Evolutionary conservation across 306 rosid species (phyloP), one percentile per base, ranked within the genome.

Genomic region (Begonia loranthoides): DNA sequence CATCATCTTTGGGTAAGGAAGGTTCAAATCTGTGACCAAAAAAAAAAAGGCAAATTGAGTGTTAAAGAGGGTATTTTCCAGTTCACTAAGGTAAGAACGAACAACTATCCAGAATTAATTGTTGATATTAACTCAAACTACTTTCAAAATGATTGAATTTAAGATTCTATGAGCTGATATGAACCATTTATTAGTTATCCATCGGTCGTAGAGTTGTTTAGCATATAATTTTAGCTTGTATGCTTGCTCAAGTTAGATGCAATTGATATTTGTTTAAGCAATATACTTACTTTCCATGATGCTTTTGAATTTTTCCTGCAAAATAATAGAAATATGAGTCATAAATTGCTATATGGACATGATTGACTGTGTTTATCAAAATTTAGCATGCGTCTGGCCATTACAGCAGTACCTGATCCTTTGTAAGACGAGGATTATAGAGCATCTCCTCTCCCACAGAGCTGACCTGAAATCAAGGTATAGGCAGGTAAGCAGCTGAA

Each of bases 1-100:
- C 13, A 92, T 92, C 96, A 83, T 76, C 67, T 86, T 92, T 15
- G 99, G 99, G 70, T 86, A 86, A 11, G 96, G 8, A 17, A 92
- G 76, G 24, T 83, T 92, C 60, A 92, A 90, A 80, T 83, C 99
- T 86, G 93, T 56, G 34, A 58, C 56, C 56, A 19, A 60, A 57
- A 55, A 60, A 57, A 55, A 15, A 33, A 60, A 44, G 41, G 0
- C 11, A 49, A 49, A 14, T 10, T 9, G 13, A 4, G 12, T 17
- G 49, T 39, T 48, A 21, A 28, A 28, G 6, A 28, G 0, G 36
- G 36, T 28, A 1, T 28, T 28, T 28, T 28, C 36, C 8, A 28
- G 36, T 28, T 28, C 36, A 28, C 36, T 28, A 28, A 4, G 36
- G 9, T 28, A 28, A 28, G 36, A 28, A 28, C 36, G 7, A 28